Conservation (phyloP, 2,329 filamentous ascomycete genomes). For the Diatrype stigma region DNA sequence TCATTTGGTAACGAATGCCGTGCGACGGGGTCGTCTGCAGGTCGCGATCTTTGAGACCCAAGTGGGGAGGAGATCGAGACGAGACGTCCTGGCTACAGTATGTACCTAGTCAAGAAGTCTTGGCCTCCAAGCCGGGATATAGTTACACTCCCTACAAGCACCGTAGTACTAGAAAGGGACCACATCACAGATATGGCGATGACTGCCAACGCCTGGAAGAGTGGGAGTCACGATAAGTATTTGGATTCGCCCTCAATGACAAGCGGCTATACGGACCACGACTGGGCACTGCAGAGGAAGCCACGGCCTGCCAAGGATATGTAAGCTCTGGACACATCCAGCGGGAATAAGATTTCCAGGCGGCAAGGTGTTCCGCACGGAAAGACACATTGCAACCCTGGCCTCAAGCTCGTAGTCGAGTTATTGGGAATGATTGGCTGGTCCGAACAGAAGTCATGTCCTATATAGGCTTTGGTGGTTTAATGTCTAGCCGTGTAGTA, state of each 20-base stretch:
- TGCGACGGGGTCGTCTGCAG: background rate
- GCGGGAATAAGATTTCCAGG: background rate
- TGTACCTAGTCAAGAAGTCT: background rate
- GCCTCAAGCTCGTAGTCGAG: background rate
- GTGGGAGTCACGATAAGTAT: too few relatives aligned
- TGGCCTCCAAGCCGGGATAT: background rate
- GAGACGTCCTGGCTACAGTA: background rate
- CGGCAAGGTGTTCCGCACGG: background rate
- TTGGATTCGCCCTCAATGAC: too few relatives aligned
- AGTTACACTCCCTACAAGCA: background rate
- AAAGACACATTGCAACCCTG: background rate
- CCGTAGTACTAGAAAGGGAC: background rate
- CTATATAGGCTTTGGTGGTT: background rate
- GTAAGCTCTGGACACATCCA: background rate
- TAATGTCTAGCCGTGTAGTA: background rate
- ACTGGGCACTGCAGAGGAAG: background rate
- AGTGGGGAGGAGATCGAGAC: background rate
- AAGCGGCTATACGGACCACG: background rate
- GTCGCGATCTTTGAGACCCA: background rate
- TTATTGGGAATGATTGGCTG: background rate
- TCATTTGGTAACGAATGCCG: background rate
- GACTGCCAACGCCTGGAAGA: too few relatives aligned
- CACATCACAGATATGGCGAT: too few relatives aligned
- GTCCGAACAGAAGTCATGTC: background rate
- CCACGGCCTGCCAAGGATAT: background rate